A percentile compares a stretch with the other conserved stretches of the same genome.
Conservation (phyloP, 345 rosid species). For the Gossypioides kirkii region DNA sequence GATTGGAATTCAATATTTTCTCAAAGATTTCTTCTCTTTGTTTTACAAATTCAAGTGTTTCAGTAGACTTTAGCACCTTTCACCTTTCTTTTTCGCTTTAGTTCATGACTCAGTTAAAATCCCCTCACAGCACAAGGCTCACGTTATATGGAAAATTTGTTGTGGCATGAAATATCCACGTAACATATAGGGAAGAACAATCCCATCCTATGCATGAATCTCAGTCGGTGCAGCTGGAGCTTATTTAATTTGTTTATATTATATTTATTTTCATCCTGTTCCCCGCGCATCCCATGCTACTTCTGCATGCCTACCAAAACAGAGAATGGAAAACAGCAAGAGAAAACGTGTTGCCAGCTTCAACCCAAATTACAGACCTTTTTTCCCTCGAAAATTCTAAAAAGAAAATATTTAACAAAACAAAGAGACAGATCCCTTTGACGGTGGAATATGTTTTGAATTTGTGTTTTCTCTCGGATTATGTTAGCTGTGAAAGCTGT, state of each 20-base stretch:
- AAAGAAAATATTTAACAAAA: neutral
- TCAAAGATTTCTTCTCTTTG: too few species aligned
- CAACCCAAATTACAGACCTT: neutral
- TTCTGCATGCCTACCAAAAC: neutral
- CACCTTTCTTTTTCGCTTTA: too few species aligned
- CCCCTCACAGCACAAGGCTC: too few species aligned
- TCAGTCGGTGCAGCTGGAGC: neutral
- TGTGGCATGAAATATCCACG: neutral
- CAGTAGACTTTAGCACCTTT: too few species aligned
- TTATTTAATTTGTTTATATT: neutral
- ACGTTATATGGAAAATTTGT: too few species aligned
- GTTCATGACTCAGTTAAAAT: too few species aligned
- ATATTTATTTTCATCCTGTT: neutral
- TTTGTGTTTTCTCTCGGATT: too few species aligned
- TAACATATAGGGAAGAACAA: neutral
- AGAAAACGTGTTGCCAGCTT: slow-evolving; percentile 3
- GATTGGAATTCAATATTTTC: too few species aligned
- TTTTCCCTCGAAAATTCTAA: neutral
- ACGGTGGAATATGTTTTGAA: too few species aligned
- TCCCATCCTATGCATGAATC: neutral
- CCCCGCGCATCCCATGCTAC: neutral
- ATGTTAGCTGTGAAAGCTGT: too few species aligned
- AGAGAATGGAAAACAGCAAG: neutral
- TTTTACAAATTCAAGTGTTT: too few species aligned
- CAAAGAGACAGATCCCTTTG: too few species aligned